Conservation (phyloP, 2,329 filamentous ascomycete species). For the Pseudopyrenochaeta lycopersici region DNA sequence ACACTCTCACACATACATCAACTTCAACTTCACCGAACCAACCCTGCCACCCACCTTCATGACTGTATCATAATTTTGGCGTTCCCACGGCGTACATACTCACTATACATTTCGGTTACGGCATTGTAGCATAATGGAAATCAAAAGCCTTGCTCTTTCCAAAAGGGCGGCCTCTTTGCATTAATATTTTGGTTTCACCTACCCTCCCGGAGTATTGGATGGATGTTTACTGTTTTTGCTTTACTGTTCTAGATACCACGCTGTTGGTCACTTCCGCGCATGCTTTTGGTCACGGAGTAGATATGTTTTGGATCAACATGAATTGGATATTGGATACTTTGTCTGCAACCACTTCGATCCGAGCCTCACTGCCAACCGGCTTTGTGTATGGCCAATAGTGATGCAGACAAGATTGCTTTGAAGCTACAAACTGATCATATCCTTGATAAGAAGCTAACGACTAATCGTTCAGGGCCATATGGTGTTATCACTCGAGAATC, state of each 20-base stretch:
- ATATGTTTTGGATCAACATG: neutral
- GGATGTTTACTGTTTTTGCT: neutral
- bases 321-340: neutral
- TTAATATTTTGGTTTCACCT: constrained; percentile 10
- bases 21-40: neutral
- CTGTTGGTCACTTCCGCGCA: constrained; percentile 14
- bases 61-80: neutral
- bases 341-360: neutral
- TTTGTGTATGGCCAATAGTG: too few relatives aligned
- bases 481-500: too few relatives aligned
- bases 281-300: neutral
- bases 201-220: neutral
- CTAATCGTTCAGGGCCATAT: too few relatives aligned
- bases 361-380: too few relatives aligned
- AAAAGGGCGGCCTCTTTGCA: constrained; percentile 12
- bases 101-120: neutral
- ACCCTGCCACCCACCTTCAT: neutral
- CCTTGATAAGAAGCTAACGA: too few relatives aligned
- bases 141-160: constrained; percentile 10
- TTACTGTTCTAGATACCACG: constrained; percentile 25
- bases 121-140: constrained; percentile 19
- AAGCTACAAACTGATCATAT: too few relatives aligned
- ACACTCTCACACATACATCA: neutral
- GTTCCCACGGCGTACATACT: neutral
- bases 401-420: too few relatives aligned